A percentile compares a stretch with the other conserved stretches of the same genome.
These are phyloP conservation scores for Gelatoporia subvermispora DNA, from an alignment of 768 basidiomycete genomes.

Conservation along the genomic window DNA sequence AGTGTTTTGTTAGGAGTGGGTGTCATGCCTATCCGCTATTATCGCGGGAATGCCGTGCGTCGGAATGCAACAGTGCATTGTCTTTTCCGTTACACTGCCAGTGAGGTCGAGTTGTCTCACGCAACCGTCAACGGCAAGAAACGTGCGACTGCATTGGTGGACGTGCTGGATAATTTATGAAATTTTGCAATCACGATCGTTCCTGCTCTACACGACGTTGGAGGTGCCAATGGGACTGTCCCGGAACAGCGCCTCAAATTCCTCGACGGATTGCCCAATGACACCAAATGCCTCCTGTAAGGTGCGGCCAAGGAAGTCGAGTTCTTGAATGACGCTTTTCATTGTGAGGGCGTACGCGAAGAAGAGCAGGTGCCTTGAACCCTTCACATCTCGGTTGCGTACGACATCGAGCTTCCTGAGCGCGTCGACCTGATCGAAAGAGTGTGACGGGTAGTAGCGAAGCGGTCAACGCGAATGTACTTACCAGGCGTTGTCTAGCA, in stretches of 20 bases:
- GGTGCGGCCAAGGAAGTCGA: constrained; percentile 75
- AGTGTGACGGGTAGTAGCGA: background rate
- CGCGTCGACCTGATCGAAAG: constrained; percentile 61
- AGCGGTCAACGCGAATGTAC: constrained; percentile 10
- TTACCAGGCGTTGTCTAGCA: constrained; percentile 72
- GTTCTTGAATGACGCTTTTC: constrained; percentile 88
- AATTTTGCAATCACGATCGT: too few species aligned
- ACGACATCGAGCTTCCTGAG: constrained; percentile 86
- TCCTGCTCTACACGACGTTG: too few species aligned
- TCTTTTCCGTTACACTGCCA: too few species aligned
- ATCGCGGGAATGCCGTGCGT: too few species aligned
- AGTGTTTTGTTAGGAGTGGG: background rate
- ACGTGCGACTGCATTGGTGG: too few species aligned
- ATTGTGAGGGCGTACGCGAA: constrained; percentile 93
- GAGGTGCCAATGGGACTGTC: background rate
- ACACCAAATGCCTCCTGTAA: constrained; percentile 92
- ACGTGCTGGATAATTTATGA: too few species aligned
- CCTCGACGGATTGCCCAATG: constrained; percentile 74
- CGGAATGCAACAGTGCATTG: too few species aligned
- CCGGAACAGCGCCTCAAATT: constrained; percentile 77
- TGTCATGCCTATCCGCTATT: too few species aligned
- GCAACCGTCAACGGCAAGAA: too few species aligned
- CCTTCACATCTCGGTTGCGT: constrained; percentile 74
- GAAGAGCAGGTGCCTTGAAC: constrained; percentile 82
- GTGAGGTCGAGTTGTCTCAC: too few species aligned